Percentiles rank a stretch among this genome's conserved stretches.
These are phyloP conservation scores for Leishmania braziliensis DNA, from an alignment of 208 protist species.

Conservation along the genomic window DNA sequence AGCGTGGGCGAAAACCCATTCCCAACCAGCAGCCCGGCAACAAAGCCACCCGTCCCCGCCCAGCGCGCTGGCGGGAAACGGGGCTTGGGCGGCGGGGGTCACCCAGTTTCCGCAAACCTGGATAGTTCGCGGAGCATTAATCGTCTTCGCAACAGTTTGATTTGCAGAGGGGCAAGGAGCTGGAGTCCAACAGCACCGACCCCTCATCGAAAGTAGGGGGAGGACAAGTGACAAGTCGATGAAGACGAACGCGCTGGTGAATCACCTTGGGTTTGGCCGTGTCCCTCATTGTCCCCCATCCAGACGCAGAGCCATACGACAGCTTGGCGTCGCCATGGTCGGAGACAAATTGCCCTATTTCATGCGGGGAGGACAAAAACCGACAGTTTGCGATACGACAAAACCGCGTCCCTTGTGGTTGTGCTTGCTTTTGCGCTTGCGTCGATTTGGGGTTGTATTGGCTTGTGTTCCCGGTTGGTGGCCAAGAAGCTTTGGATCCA, in stretches of 20 bases:
- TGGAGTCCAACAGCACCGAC: too few relatives aligned
- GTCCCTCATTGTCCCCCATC: neutral
- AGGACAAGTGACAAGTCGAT: too few relatives aligned
- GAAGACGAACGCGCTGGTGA: neutral
- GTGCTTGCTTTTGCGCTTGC: neutral
- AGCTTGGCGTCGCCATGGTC: neutral
- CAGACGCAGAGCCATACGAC: neutral
- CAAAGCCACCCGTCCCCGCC: neutral
- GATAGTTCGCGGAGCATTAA: too few relatives aligned
- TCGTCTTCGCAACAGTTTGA: too few relatives aligned
- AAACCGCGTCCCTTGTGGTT: neutral
- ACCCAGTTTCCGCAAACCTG: neutral
- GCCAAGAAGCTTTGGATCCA: neutral
- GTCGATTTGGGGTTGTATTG: too few relatives aligned
- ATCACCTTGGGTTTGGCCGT: neutral
- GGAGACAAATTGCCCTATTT: neutral
- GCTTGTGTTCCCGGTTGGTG: neutral
- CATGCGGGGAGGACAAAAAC: neutral
- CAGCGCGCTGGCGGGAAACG: neutral
- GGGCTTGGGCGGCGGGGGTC: neutral
- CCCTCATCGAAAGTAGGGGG: too few relatives aligned
- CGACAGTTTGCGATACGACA: neutral
- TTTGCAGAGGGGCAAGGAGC: too few relatives aligned
- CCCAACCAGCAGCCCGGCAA: too few relatives aligned
- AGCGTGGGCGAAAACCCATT: too few relatives aligned